Base-by-base conservation (phyloP, 2,329 filamentous ascomycete genomes). In the Chrysosporium queenslandicum region DNA sequence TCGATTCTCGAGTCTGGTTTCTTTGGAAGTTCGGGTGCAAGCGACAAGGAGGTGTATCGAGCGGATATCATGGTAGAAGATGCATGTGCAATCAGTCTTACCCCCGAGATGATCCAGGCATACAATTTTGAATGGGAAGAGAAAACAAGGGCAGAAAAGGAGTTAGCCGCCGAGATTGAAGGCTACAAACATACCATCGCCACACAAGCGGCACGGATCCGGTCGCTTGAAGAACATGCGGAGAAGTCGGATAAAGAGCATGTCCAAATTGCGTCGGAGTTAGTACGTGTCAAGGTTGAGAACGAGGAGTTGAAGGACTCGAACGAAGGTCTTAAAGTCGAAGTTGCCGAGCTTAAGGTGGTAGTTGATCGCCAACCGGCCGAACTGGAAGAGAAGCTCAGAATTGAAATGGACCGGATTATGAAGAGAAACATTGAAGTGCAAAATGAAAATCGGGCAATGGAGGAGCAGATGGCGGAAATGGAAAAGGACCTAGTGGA, bases 1-100 rank as follows among this genome's bases (percentile, higher is more conserved):
- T 95, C 89, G 14, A 85, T 98, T 45, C 79, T 97, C 0, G 92
- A 98, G 68, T 94, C 89, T 40, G 92, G 92, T 12, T 98, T 98
- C 75, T 98, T 98, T 64, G 92, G 92, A 55, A 91, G 85, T 66
- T 91, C 88, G 21, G 89, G 87, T 30, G 83, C 82, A 59, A 79
- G 88, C 11, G 92, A 98, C 65, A 96, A 95, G 69, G 92, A 96
- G 65, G 81, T 98, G 5, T 98, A 98, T 67, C 83, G 90, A 46
- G 92, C 92, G 14, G 92, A 98, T 66, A 82, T 92, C 61, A 81
- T 98, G 55, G 87, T 98, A 12, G 85, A 86, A 55, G 92, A 98
- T 68, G 92, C 92, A 0, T 95, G 90, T 64, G 84, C 86, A 30
- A 78, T 97, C 48, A 86, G 87, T 63, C 82, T 98, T 37, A 87